Conservation (phyloP, 306 rosid species). For the Pyrus communis region DNA sequence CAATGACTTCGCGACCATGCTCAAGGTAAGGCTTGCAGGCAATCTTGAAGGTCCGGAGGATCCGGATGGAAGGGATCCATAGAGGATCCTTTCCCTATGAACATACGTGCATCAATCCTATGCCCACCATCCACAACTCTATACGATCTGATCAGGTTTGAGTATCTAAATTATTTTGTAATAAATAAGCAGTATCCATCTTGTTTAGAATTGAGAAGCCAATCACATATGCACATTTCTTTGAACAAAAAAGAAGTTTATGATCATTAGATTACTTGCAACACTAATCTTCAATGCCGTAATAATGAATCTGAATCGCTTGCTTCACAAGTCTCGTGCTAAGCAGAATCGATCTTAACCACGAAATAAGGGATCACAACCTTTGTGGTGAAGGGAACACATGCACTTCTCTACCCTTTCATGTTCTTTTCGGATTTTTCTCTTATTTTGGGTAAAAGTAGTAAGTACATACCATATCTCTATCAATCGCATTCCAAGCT, state of each 20-base stretch:
- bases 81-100: no score
- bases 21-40: no score
- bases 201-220: not conserved
- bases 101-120: no score
- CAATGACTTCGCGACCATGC: no score
- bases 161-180: not conserved
- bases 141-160: not conserved
- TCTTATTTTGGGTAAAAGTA: not conserved
- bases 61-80: no score
- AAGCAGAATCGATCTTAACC: not conserved
- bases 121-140: not conserved
- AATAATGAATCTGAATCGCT: no score
- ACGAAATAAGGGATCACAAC: not conserved
- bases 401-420: not conserved
- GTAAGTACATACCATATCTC: not conserved
- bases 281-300: no score
- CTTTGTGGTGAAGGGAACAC: not conserved
- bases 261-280: no score
- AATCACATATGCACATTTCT: no score
- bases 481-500: not conserved
- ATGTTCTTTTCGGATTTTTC: not conserved
- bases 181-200: not conserved
- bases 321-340: no score
- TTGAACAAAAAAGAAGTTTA: no score
- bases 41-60: no score